Evolutionary conservation across 306 rosid species (phyloP).

Genomic region (Malus asiatica): DNA sequence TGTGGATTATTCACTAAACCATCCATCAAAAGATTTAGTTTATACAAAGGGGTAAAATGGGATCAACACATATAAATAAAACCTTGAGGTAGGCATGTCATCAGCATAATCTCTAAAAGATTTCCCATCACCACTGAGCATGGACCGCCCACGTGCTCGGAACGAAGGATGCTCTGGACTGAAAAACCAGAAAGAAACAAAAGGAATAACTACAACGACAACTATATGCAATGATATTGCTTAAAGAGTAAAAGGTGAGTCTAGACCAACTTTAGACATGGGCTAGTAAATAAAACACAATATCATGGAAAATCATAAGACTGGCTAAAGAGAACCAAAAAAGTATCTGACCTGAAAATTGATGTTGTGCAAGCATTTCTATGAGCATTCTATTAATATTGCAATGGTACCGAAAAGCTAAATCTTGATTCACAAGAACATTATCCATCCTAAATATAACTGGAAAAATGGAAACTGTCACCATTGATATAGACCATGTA

Average conservation of each 20-base stretch:
- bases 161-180: slow-evolving; percentile 98
- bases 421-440: not conserved
- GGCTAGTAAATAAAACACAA: slow-evolving; percentile 5
- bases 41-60: not conserved
- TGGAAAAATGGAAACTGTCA: not conserved
- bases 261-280: slow-evolving; percentile 9
- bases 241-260: slow-evolving; percentile 1
- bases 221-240: not conserved
- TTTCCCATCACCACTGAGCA: slow-evolving; percentile 92
- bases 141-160: slow-evolving; percentile 81
- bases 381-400: not conserved
- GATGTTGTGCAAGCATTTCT: not conserved
- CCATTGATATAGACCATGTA: not conserved
- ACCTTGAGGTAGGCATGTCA: slow-evolving; percentile 89
- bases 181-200: slow-evolving; percentile 28
- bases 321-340: slow-evolving; percentile 1
- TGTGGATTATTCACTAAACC: not conserved
- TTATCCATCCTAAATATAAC: not conserved
- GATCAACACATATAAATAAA: slow-evolving; percentile 26
- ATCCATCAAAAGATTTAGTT: not conserved
- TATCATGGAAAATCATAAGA: not conserved
- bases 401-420: not conserved
- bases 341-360: not conserved
- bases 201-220: slow-evolving; percentile 2
- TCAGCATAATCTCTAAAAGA: slow-evolving; percentile 74